Evolutionary conservation across 495 filamentous ascomycete species (phyloP).

Genomic region (Aspergillus sparsus): DNA sequence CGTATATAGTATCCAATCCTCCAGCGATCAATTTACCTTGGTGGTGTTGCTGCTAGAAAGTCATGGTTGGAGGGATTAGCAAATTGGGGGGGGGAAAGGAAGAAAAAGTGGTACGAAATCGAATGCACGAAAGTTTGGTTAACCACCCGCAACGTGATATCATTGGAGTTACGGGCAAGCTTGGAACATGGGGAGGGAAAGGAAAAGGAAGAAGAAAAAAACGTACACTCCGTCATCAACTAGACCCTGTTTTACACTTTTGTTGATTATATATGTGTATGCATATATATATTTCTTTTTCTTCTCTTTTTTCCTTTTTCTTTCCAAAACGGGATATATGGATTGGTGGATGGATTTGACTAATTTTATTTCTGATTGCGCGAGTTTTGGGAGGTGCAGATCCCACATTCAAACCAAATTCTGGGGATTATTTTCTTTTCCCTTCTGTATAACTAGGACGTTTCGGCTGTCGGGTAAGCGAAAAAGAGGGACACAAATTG

Average conservation of each 20-base stretch:
- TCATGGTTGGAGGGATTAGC: constrained; percentile 24
- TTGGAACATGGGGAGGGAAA: constrained; percentile 12
- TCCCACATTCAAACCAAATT: constrained; percentile 21
- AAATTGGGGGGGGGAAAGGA: constrained; percentile 19
- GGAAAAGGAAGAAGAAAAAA: constrained; percentile 5
- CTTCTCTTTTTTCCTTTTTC: too few relatives aligned
- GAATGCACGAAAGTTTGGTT: constrained; percentile 23
- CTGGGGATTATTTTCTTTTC: constrained; percentile 13
- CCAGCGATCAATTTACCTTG: constrained; percentile 23
- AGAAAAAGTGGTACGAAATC: constrained; percentile 18
- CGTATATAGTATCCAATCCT: constrained; percentile 25
- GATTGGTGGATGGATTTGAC: constrained; percentile 15
- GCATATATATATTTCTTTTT: too few relatives aligned
- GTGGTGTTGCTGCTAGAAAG: constrained; percentile 20
- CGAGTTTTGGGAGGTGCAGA: constrained; percentile 21
- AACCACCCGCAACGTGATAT: constrained; percentile 24
- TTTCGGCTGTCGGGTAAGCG: constrained; percentile 22
- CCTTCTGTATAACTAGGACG: constrained; percentile 12
- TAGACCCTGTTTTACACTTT: neutral
- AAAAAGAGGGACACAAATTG: constrained; percentile 21
- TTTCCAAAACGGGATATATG: neutral
- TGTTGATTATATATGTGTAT: neutral
- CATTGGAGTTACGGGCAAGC: constrained; percentile 16
- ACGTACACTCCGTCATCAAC: constrained; percentile 37
- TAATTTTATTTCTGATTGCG: constrained; percentile 14